Conservation (phyloP, 441 rosid species). For the Adansonia gregorii region DNA sequence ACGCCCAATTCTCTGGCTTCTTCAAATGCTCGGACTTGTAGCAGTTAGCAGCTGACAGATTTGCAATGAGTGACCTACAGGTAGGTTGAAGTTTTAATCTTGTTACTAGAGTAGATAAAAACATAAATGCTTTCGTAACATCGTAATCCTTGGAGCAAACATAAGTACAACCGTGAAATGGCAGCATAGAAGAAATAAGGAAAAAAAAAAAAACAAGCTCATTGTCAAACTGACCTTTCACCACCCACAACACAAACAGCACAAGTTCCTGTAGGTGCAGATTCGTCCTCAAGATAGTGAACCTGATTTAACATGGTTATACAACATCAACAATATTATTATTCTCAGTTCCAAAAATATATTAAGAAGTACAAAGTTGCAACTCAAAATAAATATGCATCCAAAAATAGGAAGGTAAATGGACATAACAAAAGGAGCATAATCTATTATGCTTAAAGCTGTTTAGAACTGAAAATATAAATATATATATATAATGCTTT, state of each 20-base stretch:
- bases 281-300: conserved; percentile 78
- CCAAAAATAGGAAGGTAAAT: background rate
- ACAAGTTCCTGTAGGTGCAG: conserved; percentile 89
- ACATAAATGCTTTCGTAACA: background rate
- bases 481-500: background rate
- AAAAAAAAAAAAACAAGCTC: background rate
- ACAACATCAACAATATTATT: background rate
- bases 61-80: conserved; percentile 83
- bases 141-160: background rate
- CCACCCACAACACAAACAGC: conserved; percentile 96
- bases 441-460: background rate
- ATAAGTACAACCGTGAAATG: background rate
- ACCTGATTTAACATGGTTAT: conserved; percentile 45
- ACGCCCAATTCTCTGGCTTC: conserved; percentile 70
- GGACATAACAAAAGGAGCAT: background rate
- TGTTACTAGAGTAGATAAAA: conserved; percentile 6
- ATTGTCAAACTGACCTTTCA: conserved; percentile 60
- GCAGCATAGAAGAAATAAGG: background rate
- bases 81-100: conserved; percentile 8
- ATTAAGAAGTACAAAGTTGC: background rate
- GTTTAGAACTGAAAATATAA: background rate
- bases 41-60: conserved; percentile 82
- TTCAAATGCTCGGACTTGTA: conserved; percentile 89
- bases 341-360: background rate
- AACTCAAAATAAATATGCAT: background rate